Base-by-base conservation (phyloP, 2,329 filamentous ascomycete genomes). In the Boeremia lycopersici region DNA sequence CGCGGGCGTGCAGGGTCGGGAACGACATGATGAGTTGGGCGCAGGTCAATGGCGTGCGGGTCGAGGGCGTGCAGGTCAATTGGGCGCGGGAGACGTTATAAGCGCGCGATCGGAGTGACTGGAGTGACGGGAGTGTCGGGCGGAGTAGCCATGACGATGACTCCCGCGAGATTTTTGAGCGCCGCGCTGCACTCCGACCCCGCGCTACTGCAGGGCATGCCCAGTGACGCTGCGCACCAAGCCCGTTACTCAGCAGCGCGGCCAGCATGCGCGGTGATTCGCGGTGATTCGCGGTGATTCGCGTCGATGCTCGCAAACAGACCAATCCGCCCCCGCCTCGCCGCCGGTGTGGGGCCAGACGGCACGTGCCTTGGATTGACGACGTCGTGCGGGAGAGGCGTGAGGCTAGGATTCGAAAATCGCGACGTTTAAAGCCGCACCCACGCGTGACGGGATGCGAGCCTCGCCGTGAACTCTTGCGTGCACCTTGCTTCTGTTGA, bases 1-100 rank as follows among this genome's bases (percentile, higher is more conserved):
- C 69, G 62, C 75, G 74, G 62, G 74, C 73, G 62, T 76, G 74
- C 44, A 77, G 74, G 12, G 71, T 74, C 45, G 74, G 73, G 62
- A 71, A 70, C 34, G 72, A 51, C 71, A 73, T 74, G 39, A 45
- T 45, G 60, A 46, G 46, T 6, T 25, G 29, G 9, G 34, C 13
- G 36, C 7, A 11, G 9, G 36, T 19, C 25, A 26, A 25, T 39
- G 15, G 17, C 6, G 12, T 26, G 15, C 4, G 28, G 28, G 23
- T 10, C 19, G 5, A 23, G 17, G 17, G 39, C 26, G 39, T 42
- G n/a, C 15, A 33, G 41, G 29, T 33, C 15, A 41, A 44, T 30
- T 29, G 10, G 17, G 23, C 40, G 15, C 17, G 12, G 34, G 19
- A 2, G 19, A 23, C 3, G 19, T 23, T 23, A 23, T 23, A 23